Evolutionary conservation across 1,284 basidiomycete species (phyloP).

Genomic region (Kwoniella shivajii): DNA sequence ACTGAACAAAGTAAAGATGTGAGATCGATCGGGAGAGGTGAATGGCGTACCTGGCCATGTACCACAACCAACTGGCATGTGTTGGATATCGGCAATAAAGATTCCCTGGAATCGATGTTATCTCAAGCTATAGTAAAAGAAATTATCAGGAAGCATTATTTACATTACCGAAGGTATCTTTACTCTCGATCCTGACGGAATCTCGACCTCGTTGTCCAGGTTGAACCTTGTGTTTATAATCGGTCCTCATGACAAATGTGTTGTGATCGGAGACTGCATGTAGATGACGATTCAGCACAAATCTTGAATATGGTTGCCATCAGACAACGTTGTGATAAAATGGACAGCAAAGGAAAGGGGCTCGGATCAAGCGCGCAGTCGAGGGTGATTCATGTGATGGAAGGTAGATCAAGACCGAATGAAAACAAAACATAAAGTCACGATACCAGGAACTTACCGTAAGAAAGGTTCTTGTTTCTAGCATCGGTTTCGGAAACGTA

Average conservation of each 20-base stretch:
- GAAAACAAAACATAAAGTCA: too few species aligned
- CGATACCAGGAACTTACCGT: constrained; percentile 8
- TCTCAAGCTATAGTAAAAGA: neutral
- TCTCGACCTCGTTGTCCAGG: constrained; percentile 5
- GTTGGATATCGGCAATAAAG: constrained; percentile 59
- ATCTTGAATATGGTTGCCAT: too few species aligned
- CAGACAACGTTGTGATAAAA: neutral
- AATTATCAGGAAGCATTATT: neutral
- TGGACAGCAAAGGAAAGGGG: neutral
- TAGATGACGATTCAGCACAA: too few species aligned
- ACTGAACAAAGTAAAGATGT: neutral
- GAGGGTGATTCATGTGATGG: too few species aligned
- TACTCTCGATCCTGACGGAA: constrained; percentile 7
- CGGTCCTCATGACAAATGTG: constrained; percentile 11
- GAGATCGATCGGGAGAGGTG: too few species aligned
- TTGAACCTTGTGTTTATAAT: neutral
- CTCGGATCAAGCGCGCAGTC: too few species aligned
- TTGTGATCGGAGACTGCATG: constrained; percentile 2
- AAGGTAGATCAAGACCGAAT: too few species aligned
- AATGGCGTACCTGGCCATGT: constrained; percentile 36
- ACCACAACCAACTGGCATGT: constrained; percentile 61
- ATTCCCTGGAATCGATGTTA: constrained; percentile 50
- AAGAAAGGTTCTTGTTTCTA: constrained; percentile 3
- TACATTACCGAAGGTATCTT: constrained; percentile 11
- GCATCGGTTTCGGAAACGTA: constrained; percentile 7